These are phyloP conservation scores for Sugiyamaella pinicola DNA, from an alignment of 1,139 yeast species.

Conservation along the genomic window DNA sequence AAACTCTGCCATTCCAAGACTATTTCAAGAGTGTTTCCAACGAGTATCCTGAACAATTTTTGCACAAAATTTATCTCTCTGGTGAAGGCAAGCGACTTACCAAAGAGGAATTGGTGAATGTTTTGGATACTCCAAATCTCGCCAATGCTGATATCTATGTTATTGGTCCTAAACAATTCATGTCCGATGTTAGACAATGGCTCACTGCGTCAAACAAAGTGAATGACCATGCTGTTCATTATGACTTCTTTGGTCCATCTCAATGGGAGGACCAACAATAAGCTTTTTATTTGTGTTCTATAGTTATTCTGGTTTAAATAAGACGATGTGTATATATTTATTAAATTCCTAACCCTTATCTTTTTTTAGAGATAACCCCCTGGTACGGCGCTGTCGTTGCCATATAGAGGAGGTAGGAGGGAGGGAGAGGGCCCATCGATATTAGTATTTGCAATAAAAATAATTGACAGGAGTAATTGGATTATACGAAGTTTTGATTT, in stretches of 20 bases:
- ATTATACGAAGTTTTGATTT: too few relatives aligned
- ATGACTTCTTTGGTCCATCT: slow-evolving; percentile 25
- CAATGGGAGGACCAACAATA: slow-evolving; percentile 13
- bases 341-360: neutral
- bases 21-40: slow-evolving; percentile 26
- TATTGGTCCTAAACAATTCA: slow-evolving; percentile 32
- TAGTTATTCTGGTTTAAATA: neutral
- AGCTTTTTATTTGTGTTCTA: too few relatives aligned
- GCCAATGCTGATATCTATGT: slow-evolving; percentile 27
- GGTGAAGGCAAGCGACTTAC: slow-evolving; percentile 25
- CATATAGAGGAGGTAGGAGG: too few relatives aligned
- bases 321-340: neutral
- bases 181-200: slow-evolving; percentile 24
- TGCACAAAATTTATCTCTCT: slow-evolving; percentile 29
- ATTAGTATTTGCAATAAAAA: neutral
- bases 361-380: neutral
- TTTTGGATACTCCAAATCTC: slow-evolving; percentile 18
- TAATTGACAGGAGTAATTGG: too few relatives aligned
- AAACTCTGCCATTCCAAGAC: slow-evolving; percentile 30
- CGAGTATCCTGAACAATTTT: slow-evolving; percentile 26
- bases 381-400: neutral
- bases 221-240: slow-evolving; percentile 17
- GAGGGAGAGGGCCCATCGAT: too few relatives aligned
- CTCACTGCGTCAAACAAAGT: slow-evolving; percentile 5
- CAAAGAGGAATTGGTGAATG: slow-evolving; percentile 27